A percentile compares a stretch with the other conserved stretches of the same genome.
These are phyloP conservation scores for Bothriochloa decipiens DNA, from an alignment of 176 grass and related monocot species.

Conservation along the genomic window DNA sequence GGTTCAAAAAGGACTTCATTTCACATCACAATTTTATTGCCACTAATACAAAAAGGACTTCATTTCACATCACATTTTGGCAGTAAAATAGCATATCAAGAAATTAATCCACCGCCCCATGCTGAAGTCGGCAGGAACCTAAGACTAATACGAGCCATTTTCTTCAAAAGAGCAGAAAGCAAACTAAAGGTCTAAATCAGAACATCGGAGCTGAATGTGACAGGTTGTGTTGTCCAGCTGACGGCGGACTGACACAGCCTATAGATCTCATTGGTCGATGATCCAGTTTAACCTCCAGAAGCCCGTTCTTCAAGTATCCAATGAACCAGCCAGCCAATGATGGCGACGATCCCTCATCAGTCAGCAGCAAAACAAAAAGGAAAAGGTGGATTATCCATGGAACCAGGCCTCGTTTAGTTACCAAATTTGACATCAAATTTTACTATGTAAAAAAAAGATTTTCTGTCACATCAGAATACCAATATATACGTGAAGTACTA, in stretches of 20 bases:
- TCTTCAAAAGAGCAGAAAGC: slow-evolving; percentile 19
- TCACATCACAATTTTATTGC: too few relatives aligned
- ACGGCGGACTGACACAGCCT: not conserved
- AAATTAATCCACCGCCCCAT: slow-evolving; percentile 20
- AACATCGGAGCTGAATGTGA: slow-evolving; percentile 24
- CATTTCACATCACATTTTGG: not conserved
- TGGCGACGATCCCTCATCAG: slow-evolving; percentile 42
- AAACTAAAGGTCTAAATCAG: slow-evolving; percentile 21
- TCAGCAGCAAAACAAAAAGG: slow-evolving; percentile 36
- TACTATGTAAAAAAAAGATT: too few relatives aligned
- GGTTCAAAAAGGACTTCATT: too few relatives aligned
- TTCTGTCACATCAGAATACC: too few relatives aligned
- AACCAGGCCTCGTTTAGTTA: too few relatives aligned
- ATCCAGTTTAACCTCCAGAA: slow-evolving; percentile 3
- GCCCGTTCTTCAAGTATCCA: not conserved
- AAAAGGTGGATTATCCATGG: slow-evolving; percentile 34
- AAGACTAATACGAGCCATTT: slow-evolving; percentile 23
- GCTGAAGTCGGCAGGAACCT: slow-evolving; percentile 16
- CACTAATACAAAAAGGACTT: slow-evolving; percentile 27
- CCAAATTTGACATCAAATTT: too few relatives aligned
- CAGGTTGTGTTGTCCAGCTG: slow-evolving; percentile 1
- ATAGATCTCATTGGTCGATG: slow-evolving; percentile 16
- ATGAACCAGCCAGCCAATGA: slow-evolving; percentile 32
- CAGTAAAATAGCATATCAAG: not conserved
- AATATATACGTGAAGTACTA: too few relatives aligned